These are phyloP conservation scores for Talaromyces stipitatus DNA, from an alignment of 495 filamentous ascomycete species.

Conservation along the genomic window DNA sequence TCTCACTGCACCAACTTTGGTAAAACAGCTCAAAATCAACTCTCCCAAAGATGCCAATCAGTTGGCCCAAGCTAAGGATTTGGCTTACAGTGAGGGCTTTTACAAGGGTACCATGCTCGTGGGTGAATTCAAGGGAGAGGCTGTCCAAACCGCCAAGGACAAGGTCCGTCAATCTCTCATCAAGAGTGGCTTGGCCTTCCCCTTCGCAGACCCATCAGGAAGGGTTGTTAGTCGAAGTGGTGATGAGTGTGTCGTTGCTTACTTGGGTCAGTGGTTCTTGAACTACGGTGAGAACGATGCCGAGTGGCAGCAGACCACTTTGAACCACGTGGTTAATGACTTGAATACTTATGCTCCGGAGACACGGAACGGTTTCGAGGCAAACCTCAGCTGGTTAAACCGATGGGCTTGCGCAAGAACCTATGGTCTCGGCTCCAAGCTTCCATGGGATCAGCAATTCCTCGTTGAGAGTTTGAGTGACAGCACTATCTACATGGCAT, in stretches of 20 bases:
- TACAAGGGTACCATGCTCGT: constrained; percentile 90
- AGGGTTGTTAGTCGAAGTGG: constrained; percentile 77
- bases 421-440: constrained; percentile 86
- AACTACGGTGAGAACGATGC: constrained; percentile 84
- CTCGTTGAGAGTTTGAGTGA: constrained; percentile 90
- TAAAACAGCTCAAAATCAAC: constrained; percentile 91
- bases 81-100: constrained; percentile 96
- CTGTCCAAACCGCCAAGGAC: constrained; percentile 78
- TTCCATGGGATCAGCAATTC: constrained; percentile 91
- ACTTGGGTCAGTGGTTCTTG: constrained; percentile 94
- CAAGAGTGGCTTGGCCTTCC: constrained; percentile 73
- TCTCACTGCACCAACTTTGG: constrained; percentile 70
- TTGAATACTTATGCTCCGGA: constrained; percentile 75
- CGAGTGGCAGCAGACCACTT: constrained; percentile 68
- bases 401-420: constrained; percentile 93
- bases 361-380: constrained; percentile 75
- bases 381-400: constrained; percentile 81
- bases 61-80: constrained; percentile 87
- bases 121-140: constrained; percentile 81
- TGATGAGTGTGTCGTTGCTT: constrained; percentile 86
- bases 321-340: constrained; percentile 64
- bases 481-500: constrained; percentile 91
- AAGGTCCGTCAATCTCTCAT: constrained; percentile 76
- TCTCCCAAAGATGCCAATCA: constrained; percentile 90
- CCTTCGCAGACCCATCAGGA: constrained; percentile 88